Evolutionary conservation across 805 yeast species (phyloP).

Genomic region (Cyberlindnera amylophila): DNA sequence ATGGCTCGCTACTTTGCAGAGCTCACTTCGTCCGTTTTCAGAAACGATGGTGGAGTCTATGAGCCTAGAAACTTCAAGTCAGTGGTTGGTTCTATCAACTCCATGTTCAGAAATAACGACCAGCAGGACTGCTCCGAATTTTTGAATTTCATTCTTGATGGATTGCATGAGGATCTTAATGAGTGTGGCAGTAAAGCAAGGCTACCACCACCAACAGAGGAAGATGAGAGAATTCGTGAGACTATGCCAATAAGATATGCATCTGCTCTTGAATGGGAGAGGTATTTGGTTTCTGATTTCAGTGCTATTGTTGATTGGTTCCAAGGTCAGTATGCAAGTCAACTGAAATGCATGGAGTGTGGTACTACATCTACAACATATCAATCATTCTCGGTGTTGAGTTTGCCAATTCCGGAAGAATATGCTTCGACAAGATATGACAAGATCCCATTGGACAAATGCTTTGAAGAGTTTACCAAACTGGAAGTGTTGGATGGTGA

Average conservation of each 20-base stretch:
- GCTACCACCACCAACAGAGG: slow-evolving; percentile 56
- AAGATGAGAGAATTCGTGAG: slow-evolving; percentile 73
- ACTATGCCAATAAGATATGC: slow-evolving; percentile 72
- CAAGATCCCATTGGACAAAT: slow-evolving; percentile 45
- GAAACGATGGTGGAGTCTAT: slow-evolving; percentile 42
- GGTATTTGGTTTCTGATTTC: slow-evolving; percentile 73
- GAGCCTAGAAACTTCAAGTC: slow-evolving; percentile 63
- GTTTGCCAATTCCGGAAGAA: slow-evolving; percentile 70
- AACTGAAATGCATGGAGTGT: slow-evolving; percentile 69
- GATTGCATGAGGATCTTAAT: slow-evolving; percentile 81
- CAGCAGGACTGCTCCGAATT: slow-evolving; percentile 90
- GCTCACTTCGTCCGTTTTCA: slow-evolving; percentile 51
- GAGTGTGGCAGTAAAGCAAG: slow-evolving; percentile 53
- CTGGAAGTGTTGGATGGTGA: slow-evolving; percentile 72
- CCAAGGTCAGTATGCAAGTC: slow-evolving; percentile 88
- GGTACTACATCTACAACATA: slow-evolving; percentile 78
- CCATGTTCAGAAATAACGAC: slow-evolving; percentile 59
- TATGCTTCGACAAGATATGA: slow-evolving; percentile 25
- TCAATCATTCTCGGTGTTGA: slow-evolving; percentile 73
- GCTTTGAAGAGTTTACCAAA: slow-evolving; percentile 74
- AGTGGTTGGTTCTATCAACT: slow-evolving; percentile 62
- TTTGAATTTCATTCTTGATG: slow-evolving; percentile 67
- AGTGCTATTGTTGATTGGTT: slow-evolving; percentile 77
- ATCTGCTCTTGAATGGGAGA: slow-evolving; percentile 88
- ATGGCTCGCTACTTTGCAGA: slow-evolving; percentile 66